Conservation (phyloP, 352 stramenopile species). For the Pythium rishiriense region DNA sequence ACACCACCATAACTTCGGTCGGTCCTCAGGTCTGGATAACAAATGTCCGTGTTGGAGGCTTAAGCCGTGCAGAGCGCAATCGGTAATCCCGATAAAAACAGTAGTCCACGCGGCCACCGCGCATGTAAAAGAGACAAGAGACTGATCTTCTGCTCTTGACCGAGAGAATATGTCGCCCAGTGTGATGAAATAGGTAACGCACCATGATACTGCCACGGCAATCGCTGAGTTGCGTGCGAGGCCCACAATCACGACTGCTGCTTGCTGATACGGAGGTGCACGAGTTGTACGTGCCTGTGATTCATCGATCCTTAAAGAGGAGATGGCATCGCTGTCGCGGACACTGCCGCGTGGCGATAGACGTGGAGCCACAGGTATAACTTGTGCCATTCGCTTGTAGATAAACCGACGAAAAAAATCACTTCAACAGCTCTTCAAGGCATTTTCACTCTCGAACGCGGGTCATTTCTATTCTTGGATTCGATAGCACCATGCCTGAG, state of each 20-base stretch:
- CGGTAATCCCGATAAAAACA: neutral
- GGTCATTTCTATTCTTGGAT: no score
- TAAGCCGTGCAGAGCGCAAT: neutral
- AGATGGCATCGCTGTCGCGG: neutral
- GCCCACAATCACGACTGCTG: neutral
- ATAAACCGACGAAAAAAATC: no score
- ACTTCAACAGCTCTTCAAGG: no score
- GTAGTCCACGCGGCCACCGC: neutral
- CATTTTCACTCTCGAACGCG: no score
- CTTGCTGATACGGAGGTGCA: constrained; percentile 2
- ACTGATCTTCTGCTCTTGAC: neutral
- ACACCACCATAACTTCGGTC: constrained; percentile 2
- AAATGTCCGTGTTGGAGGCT: neutral
- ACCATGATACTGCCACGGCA: constrained; percentile 1
- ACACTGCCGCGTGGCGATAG: no score
- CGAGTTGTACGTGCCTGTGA: neutral
- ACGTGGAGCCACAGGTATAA: no score
- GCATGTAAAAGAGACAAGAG: neutral
- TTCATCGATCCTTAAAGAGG: neutral
- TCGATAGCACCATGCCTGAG: no score
- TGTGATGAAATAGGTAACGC: neutral
- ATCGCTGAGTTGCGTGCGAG: neutral
- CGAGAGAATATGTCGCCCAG: constrained; percentile 2
- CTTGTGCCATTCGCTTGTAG: no score
- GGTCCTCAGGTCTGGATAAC: neutral